Base-by-base conservation (phyloP, 2,329 filamentous ascomycete genomes). In the Diaporthe vexans region DNA sequence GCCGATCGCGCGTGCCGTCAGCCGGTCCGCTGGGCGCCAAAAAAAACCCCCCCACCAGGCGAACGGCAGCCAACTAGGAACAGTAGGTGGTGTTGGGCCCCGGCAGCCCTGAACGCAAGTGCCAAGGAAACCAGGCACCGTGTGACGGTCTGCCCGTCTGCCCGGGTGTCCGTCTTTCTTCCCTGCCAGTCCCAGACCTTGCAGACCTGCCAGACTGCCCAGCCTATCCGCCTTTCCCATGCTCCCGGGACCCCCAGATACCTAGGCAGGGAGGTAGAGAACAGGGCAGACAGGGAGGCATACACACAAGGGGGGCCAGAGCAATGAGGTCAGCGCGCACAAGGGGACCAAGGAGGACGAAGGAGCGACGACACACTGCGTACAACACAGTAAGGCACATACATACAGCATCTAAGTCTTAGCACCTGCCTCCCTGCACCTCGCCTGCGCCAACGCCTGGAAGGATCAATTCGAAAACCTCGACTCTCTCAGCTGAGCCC, bases 21-120 rank as follows among this genome's bases (percentile, higher is more conserved):
- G 63, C 63, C 63, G 63, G 63, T 68, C 63, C 63, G 63, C 63
- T 67, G 29, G 63, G 46, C 63, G 63, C 63, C 63, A 68, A 54
- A 67, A 26, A 13, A 58, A 10, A 46, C 15, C 48, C 15, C 48
- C 59, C 61, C 61, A 52, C 46, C 29, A 43, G 29, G 19, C 48
- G 2, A n/a, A 17, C 61, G 59, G 59, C 61, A 67, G 29, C 61
- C 61, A 67, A 51, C 43, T 43, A 26, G 24, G 24, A 3, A 33
- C 29, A 33, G 29, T 33, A 33, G 29, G 29, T 33, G 29, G 29
- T 33, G 29, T 33, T 33, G 29, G 29, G n/a, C 58, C 58, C 46
- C 48, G 33, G 63, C 63, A 52, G 48, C 21, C 63, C 63, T 67
- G 63, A 21, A 11, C 11, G 46, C 33, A 54, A 21, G 48, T 68